Evolutionary conservation across 345 rosid species (phyloP).

Genomic region (Eutrema heterophyllum): DNA sequence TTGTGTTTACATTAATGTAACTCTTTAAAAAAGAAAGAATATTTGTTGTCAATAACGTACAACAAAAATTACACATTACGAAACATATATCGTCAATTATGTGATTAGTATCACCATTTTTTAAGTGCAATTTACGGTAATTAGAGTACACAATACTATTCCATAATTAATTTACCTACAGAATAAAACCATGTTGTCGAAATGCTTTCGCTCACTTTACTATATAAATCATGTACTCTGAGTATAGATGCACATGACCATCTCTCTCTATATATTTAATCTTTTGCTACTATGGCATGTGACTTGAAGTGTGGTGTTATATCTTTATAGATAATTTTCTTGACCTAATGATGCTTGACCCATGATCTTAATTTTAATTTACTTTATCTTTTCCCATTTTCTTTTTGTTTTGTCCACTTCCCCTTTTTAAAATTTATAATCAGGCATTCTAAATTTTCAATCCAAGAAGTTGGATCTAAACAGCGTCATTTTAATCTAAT

Average conservation of each 20-base stretch:
- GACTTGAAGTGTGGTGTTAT: constrained; percentile 33
- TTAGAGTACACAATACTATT: constrained; percentile 25
- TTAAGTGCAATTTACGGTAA: constrained; percentile 16
- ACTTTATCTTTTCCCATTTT: not conserved
- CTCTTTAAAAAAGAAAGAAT: not conserved
- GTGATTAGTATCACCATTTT: constrained; percentile 3
- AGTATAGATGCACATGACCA: constrained; percentile 17
- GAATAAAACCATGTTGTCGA: constrained; percentile 32
- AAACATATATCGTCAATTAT: not conserved
- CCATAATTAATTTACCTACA: constrained; percentile 16
- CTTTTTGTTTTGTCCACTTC: constrained; percentile 15
- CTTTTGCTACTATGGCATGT: constrained; percentile 25
- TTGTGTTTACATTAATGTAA: constrained; percentile 7
- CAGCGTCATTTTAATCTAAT: not conserved
- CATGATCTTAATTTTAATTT: constrained; percentile 28
- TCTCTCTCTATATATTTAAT: constrained; percentile 15
- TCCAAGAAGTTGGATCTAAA: constrained; percentile 4
- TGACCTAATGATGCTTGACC: constrained; percentile 34
- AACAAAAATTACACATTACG: not conserved
- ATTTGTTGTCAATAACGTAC: constrained; percentile 13
- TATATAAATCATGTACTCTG: constrained; percentile 6
- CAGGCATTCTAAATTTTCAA: not conserved
- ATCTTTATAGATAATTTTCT: constrained; percentile 19
- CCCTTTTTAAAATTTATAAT: not conserved
- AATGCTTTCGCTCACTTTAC: constrained; percentile 19